Evolutionary conservation across 2,329 filamentous ascomycete genomes (phyloP).

Genomic region (Myriosclerotinia curreyana): DNA sequence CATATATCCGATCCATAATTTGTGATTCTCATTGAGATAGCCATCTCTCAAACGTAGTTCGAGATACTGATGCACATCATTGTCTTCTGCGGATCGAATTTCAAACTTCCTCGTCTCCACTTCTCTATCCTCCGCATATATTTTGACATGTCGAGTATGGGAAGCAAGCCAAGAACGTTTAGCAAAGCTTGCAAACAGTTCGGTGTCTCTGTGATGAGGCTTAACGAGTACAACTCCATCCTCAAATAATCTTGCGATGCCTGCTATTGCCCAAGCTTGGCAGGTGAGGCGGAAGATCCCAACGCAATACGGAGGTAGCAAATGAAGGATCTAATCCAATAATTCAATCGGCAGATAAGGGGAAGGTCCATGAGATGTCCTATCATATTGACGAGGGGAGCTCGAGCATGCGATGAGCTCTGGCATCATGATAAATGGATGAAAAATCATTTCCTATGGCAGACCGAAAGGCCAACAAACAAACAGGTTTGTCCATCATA

Average conservation of each 20-base stretch:
- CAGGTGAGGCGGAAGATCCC: background rate
- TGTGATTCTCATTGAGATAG: background rate
- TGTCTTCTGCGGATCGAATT: background rate
- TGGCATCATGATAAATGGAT: background rate
- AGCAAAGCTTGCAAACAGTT: background rate
- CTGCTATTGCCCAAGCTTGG: background rate
- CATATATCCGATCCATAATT: background rate
- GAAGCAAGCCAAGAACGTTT: background rate
- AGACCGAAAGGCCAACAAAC: background rate
- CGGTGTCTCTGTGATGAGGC: background rate
- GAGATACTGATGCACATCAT: background rate
- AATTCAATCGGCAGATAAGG: background rate
- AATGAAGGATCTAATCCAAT: background rate
- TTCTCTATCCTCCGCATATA: background rate
- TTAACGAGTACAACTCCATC: background rate
- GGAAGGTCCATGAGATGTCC: background rate
- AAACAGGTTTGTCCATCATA: too few relatives aligned
- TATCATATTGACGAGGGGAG: background rate
- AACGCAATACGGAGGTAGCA: background rate
- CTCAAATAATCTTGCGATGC: background rate
- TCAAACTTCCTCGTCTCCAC: background rate
- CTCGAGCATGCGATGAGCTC: background rate
- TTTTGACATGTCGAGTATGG: background rate
- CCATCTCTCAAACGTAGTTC: background rate
- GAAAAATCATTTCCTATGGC: background rate